Percentiles rank a stretch among this genome's conserved stretches.
phyloP scores from a whole-genome alignment of 164 flowering plant genomes.

The Echeveria elegans region DNA sequence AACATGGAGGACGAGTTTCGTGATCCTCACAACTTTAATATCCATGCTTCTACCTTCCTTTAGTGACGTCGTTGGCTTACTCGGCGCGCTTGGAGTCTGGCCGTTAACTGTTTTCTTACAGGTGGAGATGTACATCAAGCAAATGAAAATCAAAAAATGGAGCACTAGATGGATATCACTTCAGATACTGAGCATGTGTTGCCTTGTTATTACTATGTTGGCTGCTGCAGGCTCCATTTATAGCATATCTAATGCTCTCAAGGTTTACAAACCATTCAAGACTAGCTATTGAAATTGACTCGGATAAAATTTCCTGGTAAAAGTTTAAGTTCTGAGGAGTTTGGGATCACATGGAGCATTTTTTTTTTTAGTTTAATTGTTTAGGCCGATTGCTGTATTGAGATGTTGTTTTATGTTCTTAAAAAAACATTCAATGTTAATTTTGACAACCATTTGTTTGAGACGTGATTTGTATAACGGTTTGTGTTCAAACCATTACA shows the following conservation, averaged over 20 bases:
- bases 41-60: constrained; percentile 41
- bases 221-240: constrained; percentile 21
- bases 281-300: constrained; percentile 13
- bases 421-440: no score
- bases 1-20: constrained; percentile 17
- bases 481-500: no score
- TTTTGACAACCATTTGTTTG: no score
- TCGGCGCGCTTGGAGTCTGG: constrained; percentile 41
- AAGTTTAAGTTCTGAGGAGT: no score
- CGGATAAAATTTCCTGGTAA: no score
- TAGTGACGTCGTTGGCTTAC: constrained; percentile 30
- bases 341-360: no score
- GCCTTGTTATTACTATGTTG: constrained; percentile 14
- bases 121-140: constrained; percentile 31
- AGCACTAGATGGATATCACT: constrained; percentile 15
- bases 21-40: constrained; percentile 16
- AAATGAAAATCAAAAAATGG: constrained; percentile 19
- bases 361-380: no score
- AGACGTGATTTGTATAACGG: no score
- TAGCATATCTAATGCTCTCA: constrained; percentile 10
- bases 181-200: constrained; percentile 17
- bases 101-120: constrained; percentile 34
- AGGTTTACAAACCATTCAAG: constrained; percentile 14
- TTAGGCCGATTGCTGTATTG: no score
- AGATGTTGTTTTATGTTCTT: no score